Conservation (phyloP, 2,329 filamentous ascomycete genomes). For the Epichloe hybrida region DNA sequence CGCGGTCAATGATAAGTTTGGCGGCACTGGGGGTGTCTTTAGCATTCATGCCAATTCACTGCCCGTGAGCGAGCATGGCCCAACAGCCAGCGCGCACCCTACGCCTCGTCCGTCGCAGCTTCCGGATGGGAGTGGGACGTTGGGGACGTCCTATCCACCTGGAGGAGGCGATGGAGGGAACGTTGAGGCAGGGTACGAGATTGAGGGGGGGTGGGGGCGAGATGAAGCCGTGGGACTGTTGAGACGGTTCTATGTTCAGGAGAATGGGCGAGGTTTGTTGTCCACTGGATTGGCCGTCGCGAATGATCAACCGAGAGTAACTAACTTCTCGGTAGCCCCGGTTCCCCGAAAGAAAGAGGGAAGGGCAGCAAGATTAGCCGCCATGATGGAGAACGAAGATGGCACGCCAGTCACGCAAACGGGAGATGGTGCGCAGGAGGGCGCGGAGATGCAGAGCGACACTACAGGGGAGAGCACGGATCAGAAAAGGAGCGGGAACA, state of each 20-base stretch:
- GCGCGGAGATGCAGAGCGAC: background rate
- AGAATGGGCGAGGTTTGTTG: conserved; percentile 75
- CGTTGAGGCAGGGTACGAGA: conserved; percentile 66
- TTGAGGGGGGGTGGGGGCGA: conserved; percentile 69
- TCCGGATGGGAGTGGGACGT: conserved; percentile 21
- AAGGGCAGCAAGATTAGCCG: conserved; percentile 36
- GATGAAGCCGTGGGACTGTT: conserved; percentile 89
- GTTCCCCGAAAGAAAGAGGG: conserved; percentile 42
- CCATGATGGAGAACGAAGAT: conserved; percentile 33
- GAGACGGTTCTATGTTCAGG: conserved; percentile 91
- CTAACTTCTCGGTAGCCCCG: conserved; percentile 25
- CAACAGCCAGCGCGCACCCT: conserved; percentile 27
- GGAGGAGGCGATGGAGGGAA: conserved; percentile 46
- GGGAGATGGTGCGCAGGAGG: background rate
- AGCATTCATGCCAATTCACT: conserved; percentile 58
- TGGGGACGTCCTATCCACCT: conserved; percentile 23
- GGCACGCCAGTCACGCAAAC: background rate
- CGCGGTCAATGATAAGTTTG: conserved; percentile 92
- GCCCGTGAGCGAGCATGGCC: conserved; percentile 21
- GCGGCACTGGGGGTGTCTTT: conserved; percentile 87
- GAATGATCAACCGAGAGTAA: background rate
- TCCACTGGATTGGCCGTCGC: background rate
- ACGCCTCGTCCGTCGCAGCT: conserved; percentile 23
- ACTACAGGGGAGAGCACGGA: background rate
- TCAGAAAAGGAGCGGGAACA: background rate